A percentile compares a stretch with the other conserved stretches of the same genome.
Evolutionary conservation across 2,329 filamentous ascomycete genomes (phyloP).

Genomic region (Corynespora cassiicola): DNA sequence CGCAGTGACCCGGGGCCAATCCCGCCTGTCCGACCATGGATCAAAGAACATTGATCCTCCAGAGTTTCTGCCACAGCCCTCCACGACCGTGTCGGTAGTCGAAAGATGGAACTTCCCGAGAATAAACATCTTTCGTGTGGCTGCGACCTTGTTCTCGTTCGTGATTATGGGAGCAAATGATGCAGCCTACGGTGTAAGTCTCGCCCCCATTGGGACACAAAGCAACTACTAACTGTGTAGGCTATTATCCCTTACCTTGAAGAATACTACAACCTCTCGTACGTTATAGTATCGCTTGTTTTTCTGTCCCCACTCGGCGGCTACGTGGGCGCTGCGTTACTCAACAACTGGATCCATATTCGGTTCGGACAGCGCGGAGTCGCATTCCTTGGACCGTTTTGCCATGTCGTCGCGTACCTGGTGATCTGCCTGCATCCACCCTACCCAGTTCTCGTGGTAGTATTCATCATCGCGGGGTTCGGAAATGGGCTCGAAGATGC

Average conservation of each 20-base stretch:
- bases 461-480: constrained; percentile 70
- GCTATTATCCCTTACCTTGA: constrained; percentile 54
- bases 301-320: constrained; percentile 71
- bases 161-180: constrained; percentile 72
- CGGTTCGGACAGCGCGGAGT: constrained; percentile 72
- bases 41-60: constrained; percentile 23
- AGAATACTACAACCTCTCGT: constrained; percentile 64
- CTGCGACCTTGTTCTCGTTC: constrained; percentile 64
- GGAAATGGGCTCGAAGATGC: constrained; percentile 72
- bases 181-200: constrained; percentile 66
- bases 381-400: constrained; percentile 67
- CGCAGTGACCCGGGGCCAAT: constrained; percentile 3
- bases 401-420: constrained; percentile 69
- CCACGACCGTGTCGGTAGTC: constrained; percentile 45
- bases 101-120: constrained; percentile 68
- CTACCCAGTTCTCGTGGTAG: constrained; percentile 67
- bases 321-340: constrained; percentile 65
- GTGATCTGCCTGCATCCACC: constrained; percentile 70
- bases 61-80: constrained; percentile 51
- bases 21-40: constrained; percentile 3
- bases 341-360: constrained; percentile 69
- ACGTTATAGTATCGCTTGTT: constrained; percentile 67
- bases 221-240: neutral
- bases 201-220: too few relatives aligned
- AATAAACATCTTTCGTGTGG: constrained; percentile 63